Conservation (phyloP, 768 basidiomycete genomes). For the Suillus weaverae region DNA sequence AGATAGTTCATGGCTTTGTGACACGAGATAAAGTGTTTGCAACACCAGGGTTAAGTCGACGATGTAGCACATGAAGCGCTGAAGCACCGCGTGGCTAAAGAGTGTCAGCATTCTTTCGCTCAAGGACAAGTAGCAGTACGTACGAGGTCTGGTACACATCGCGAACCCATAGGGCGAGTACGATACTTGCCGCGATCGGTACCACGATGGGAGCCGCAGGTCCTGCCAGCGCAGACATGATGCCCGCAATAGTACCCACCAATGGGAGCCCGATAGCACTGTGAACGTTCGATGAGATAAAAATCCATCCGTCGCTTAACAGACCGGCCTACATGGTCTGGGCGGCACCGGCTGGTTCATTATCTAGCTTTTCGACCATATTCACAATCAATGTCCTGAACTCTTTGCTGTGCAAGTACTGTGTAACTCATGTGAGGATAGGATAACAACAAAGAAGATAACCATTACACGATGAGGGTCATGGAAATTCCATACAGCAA, state of each 20-base stretch:
- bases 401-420: conserved; percentile 4
- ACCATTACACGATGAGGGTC: conserved; percentile 7
- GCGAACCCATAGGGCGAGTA: neutral
- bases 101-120: neutral
- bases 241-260: no score
- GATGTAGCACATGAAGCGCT: conserved; percentile 25
- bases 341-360: neutral
- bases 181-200: neutral
- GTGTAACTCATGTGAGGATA: neutral
- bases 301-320: no score
- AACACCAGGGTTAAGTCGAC: conserved; percentile 26
- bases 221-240: neutral
- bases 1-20: neutral
- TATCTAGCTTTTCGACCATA: neutral
- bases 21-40: conserved; percentile 18
- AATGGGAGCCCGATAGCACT: no score
- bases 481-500: conserved; percentile 22
- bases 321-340: neutral
- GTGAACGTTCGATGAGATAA: neutral
- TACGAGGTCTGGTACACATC: neutral
- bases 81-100: conserved; percentile 9
- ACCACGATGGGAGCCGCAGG: neutral
- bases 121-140: neutral
- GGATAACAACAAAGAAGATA: neutral
- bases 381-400: conserved; percentile 2